phyloP scores from a whole-genome alignment of 768 basidiomycete genomes.

The Naganishia friedmannii region DNA sequence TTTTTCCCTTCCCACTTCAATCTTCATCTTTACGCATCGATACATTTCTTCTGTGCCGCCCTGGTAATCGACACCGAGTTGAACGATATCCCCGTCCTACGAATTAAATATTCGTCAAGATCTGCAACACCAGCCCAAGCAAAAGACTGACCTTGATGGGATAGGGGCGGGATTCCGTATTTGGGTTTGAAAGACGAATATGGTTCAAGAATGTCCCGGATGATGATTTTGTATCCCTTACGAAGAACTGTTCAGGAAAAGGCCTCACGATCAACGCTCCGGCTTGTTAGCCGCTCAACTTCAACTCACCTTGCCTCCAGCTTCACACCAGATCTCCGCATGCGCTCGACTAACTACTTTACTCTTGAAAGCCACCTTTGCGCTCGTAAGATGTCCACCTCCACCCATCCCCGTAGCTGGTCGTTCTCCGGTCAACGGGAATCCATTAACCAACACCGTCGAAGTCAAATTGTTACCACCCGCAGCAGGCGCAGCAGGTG shows the following conservation, averaged over 20 bases:
- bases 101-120: not conserved
- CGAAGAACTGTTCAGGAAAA: constrained; percentile 63
- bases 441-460: constrained; percentile 22
- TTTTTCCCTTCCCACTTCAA: constrained; percentile 89
- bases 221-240: constrained; percentile 83
- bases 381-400: constrained; percentile 58
- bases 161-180: constrained; percentile 71
- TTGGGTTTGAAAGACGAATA: constrained; percentile 77
- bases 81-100: constrained; percentile 85
- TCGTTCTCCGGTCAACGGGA: constrained; percentile 7
- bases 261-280: constrained; percentile 6
- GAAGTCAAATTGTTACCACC: constrained; percentile 1
- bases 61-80: constrained; percentile 95
- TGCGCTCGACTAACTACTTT: constrained; percentile 93
- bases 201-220: constrained; percentile 96
- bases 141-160: constrained; percentile 59
- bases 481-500: not conserved
- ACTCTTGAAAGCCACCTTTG: constrained; percentile 88
- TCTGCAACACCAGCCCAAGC: not conserved
- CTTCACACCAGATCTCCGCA: constrained; percentile 82
- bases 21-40: constrained; percentile 90
- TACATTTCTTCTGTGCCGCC: constrained; percentile 96
- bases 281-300: not conserved
- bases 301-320: constrained; percentile 52
- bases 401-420: constrained; percentile 44